phyloP scores from a whole-genome alignment of 345 rosid genomes.

The Hibiscus trionum region DNA sequence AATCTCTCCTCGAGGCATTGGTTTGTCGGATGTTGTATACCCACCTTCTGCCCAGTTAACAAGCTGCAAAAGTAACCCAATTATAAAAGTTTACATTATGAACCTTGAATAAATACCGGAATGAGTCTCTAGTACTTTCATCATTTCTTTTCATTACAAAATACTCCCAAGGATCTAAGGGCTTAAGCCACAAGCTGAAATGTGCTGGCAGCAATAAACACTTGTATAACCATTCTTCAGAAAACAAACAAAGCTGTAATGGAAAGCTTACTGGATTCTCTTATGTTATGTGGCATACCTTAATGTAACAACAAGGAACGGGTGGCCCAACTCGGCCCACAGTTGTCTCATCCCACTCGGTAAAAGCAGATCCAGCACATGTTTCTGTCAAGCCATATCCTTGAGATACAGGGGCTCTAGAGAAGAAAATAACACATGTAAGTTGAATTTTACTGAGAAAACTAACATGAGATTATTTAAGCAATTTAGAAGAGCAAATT shows the following conservation, averaged over 20 bases:
- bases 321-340: conserved; percentile 95
- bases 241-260: not conserved
- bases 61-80: conserved; percentile 44
- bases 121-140: not conserved
- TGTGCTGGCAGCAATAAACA: not conserved
- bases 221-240: not conserved
- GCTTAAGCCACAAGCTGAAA: not conserved
- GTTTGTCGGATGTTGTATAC: conserved; percentile 52
- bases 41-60: conserved; percentile 92
- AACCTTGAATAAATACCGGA: not conserved
- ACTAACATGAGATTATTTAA: not conserved
- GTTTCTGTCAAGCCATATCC: conserved; percentile 97
- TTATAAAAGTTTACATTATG: not conserved
- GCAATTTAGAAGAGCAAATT: too few relatives aligned
- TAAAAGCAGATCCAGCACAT: conserved; percentile 80
- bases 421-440: conserved; percentile 5
- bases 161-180: not conserved
- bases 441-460: conserved; percentile 2
- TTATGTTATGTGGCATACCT: conserved; percentile 35
- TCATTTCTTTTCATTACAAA: not conserved
- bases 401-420: conserved; percentile 79
- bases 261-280: not conserved
- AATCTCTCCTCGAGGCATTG: conserved; percentile 88
- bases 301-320: conserved; percentile 64
- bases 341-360: conserved; percentile 61